Evolutionary conservation across 2,329 filamentous ascomycete species (phyloP).

Genomic region (Talaromyces sp.): DNA sequence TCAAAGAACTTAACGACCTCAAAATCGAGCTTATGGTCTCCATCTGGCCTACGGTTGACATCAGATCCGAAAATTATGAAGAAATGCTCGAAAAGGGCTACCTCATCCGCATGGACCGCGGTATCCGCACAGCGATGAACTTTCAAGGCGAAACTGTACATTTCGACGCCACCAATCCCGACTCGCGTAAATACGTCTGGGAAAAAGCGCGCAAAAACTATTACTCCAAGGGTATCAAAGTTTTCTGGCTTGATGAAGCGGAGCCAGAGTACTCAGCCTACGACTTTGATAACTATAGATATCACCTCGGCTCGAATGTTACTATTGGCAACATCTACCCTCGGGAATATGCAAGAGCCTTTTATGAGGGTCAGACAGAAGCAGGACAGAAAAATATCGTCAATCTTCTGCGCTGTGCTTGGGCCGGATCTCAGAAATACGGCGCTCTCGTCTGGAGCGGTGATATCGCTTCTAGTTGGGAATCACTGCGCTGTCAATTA

Average conservation of each 20-base stretch:
- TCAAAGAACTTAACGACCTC: slow-evolving; percentile 56
- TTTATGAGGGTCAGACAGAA: slow-evolving; percentile 56
- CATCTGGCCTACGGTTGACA: slow-evolving; percentile 65
- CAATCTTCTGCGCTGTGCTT: slow-evolving; percentile 57
- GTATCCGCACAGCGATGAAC: slow-evolving; percentile 56
- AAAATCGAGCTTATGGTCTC: slow-evolving; percentile 65
- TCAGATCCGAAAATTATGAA: slow-evolving; percentile 55
- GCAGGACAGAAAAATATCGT: slow-evolving; percentile 56
- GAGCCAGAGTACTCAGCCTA: slow-evolving; percentile 64
- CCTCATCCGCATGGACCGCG: slow-evolving; percentile 59
- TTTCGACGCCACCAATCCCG: slow-evolving; percentile 62
- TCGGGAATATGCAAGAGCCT: slow-evolving; percentile 54
- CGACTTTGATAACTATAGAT: slow-evolving; percentile 65
- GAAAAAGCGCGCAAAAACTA: slow-evolving; percentile 58
- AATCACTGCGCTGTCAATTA: slow-evolving; percentile 56
- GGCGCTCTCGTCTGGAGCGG: slow-evolving; percentile 65
- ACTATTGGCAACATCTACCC: slow-evolving; percentile 61
- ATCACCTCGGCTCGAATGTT: slow-evolving; percentile 53
- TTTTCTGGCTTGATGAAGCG: slow-evolving; percentile 68
- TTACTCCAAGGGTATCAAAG: slow-evolving; percentile 57
- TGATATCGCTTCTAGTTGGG: slow-evolving; percentile 64
- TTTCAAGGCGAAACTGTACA: slow-evolving; percentile 58
- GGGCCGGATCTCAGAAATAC: slow-evolving; percentile 60
- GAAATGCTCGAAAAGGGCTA: slow-evolving; percentile 61
- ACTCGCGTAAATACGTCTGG: slow-evolving; percentile 59